Percentiles rank a stretch among this genome's conserved stretches.
phyloP scores from a whole-genome alignment of 352 stramenopile species.

The Globisporangium echinulatum region DNA sequence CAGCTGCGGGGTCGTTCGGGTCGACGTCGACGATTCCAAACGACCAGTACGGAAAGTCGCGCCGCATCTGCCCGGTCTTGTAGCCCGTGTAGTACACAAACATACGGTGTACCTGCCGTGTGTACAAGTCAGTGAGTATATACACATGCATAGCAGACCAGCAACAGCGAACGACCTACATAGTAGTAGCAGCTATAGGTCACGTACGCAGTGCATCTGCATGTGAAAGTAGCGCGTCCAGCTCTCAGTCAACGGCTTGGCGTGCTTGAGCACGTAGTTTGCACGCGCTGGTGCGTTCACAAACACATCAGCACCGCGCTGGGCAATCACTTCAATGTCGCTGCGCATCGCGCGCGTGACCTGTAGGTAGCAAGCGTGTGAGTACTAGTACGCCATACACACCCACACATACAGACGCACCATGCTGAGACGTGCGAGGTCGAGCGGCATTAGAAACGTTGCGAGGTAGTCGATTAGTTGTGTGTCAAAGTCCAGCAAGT shows the following conservation, averaged over 20 bases:
- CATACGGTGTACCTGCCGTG: constrained; percentile 47
- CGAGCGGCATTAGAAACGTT: constrained; percentile 29
- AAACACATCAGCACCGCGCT: constrained; percentile 35
- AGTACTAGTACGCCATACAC: neutral
- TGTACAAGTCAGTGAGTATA: neutral
- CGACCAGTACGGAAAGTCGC: constrained; percentile 54
- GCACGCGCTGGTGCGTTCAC: constrained; percentile 21
- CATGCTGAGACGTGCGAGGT: constrained; percentile 53
- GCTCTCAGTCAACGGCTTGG: constrained; percentile 35
- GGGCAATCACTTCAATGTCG: constrained; percentile 47
- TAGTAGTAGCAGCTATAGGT: neutral
- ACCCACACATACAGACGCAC: constrained; percentile 21
- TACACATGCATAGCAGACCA: too few relatives aligned
- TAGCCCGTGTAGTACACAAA: constrained; percentile 84
- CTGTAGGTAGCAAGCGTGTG: constrained; percentile 15
- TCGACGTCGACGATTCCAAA: constrained; percentile 70
- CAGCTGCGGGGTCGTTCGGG: constrained; percentile 54
- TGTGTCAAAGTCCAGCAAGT: constrained; percentile 42
- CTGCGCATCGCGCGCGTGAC: constrained; percentile 32
- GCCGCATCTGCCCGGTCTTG: constrained; percentile 66
- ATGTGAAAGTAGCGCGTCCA: constrained; percentile 68
- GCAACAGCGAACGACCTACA: neutral
- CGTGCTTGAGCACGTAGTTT: constrained; percentile 36
- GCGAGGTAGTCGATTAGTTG: constrained; percentile 44
- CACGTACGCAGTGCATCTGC: constrained; percentile 65